phyloP scores from a whole-genome alignment of 177 flowering plant species.

The Vitis hybrid region DNA sequence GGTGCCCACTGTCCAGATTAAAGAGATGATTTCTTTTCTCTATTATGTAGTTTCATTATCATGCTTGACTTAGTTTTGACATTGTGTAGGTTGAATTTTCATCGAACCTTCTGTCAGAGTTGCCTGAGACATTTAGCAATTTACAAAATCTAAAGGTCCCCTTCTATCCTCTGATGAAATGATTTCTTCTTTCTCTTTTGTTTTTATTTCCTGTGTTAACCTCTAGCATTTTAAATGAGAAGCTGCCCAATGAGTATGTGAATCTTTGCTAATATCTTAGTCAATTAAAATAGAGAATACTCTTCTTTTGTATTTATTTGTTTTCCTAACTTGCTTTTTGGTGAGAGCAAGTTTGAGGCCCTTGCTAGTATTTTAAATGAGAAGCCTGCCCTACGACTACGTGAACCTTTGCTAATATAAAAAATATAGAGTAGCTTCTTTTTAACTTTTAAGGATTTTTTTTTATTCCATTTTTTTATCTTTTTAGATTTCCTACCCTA shows the following conservation, averaged over 20 bases:
- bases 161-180: background rate
- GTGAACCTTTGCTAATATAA: too few species aligned
- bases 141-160: slow-evolving; percentile 64
- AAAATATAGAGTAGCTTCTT: too few species aligned
- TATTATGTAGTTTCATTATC: background rate
- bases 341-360: background rate
- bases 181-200: background rate
- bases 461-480: too few species aligned
- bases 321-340: background rate
- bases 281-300: background rate
- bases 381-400: too few species aligned
- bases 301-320: background rate
- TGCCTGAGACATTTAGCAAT: slow-evolving; percentile 68
- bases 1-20: background rate
- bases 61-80: slow-evolving; percentile 4
- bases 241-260: too few species aligned
- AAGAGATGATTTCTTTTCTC: too few species aligned
- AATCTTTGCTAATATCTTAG: background rate
- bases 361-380: too few species aligned
- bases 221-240: background rate
- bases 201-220: background rate
- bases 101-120: slow-evolving; percentile 65
- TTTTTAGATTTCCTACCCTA: too few species aligned
- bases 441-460: too few species aligned
- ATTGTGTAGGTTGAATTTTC: slow-evolving; percentile 75